Evolutionary conservation across 495 filamentous ascomycete genomes (phyloP), one percentile per base, ranked within the genome.

Genomic region (Podospora didyma): DNA sequence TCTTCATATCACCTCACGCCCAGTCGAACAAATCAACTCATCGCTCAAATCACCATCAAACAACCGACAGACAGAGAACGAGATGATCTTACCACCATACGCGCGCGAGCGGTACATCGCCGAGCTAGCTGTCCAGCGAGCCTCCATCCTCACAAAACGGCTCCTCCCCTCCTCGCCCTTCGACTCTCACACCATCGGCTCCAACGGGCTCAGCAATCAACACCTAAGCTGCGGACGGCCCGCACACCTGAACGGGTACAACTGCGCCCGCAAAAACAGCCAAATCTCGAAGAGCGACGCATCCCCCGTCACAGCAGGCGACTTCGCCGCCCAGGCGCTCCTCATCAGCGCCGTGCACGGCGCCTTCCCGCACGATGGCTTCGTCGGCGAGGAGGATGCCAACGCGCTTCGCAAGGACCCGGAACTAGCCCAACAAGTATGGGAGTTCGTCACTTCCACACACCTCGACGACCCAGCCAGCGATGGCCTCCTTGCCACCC

Each of bases 271-370:
- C 39, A 42, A 42, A 14, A 58, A 58, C 56, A 35, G 41, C 49
- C 46, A 58, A 31, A 64, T 81, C n/a, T 71, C 77, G 61, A 84
- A 83, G 53, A 65, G 64, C 48, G 80, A 84, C 60, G 61, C 62
- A 2, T 77, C 76, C 2, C 80, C 80, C 3, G 81, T 84, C 5
- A 83, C 81, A 2, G 75, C 80, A 20, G 80, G 78, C 62, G 81
- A 84, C 59, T 82, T 82, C 56, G 81, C 75, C 51, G 74, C 78
- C 10, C 81, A 84, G 57, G 77, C 79, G 28, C 72, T 82, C 12
- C 77, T 84, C 47, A 80, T 83, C 59, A 70, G 68, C 42, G 77
- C 80, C 11, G 68, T 84, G 35, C 79, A 78, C 62, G 42, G 63
- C 49, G 65, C 62, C 41, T 84, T 82, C 58, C 80, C 80, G 0